phyloP scores from a whole-genome alignment of 108 stramenopile species.

The Skeletonema potamos region DNA sequence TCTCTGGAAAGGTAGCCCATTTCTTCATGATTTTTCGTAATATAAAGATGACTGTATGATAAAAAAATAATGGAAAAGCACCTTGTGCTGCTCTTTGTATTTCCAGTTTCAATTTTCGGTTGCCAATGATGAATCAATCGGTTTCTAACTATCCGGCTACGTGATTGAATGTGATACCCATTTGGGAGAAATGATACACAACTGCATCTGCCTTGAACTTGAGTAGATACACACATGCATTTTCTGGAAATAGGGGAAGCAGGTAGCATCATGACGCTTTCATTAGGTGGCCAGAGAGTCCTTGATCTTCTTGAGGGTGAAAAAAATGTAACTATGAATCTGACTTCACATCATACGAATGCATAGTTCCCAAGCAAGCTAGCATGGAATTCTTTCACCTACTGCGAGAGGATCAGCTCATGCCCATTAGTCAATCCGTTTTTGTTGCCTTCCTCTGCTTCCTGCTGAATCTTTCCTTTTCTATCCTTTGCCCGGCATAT shows the following conservation, averaged over 20 bases:
- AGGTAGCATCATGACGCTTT: neutral
- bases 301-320: neutral
- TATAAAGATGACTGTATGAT: conserved; percentile 14
- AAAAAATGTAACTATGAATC: neutral
- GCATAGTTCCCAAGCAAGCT: neutral
- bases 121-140: neutral
- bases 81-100: neutral
- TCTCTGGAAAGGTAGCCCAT: neutral
- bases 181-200: neutral
- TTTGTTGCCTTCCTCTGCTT: neutral
- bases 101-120: neutral
- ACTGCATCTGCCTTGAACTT: too few relatives aligned
- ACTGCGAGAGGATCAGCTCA: neutral
- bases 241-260: neutral
- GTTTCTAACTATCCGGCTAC: neutral
- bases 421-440: neutral
- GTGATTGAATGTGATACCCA: neutral
- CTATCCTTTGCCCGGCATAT: too few relatives aligned
- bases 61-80: neutral
- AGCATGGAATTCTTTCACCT: neutral
- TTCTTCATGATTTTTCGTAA: conserved; percentile 12
- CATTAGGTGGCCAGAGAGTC: neutral
- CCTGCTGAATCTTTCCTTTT: neutral
- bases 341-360: neutral
- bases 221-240: neutral